phyloP scores from a whole-genome alignment of 441 rosid species.

The Populus hybrid region DNA sequence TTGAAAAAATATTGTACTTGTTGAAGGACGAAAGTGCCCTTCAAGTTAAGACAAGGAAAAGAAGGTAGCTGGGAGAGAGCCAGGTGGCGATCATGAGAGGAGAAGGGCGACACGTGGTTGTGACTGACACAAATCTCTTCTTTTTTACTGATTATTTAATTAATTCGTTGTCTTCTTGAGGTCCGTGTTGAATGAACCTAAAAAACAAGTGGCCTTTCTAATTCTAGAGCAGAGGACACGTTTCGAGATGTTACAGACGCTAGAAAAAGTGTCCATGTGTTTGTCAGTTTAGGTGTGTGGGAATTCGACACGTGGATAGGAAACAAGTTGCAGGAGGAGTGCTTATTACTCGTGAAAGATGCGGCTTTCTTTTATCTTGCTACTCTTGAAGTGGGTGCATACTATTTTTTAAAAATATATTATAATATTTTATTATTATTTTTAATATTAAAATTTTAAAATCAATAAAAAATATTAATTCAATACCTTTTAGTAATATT shows the following conservation, averaged over 20 bases:
- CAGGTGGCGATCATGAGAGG: constrained; percentile 65
- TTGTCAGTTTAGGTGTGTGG: constrained; percentile 2
- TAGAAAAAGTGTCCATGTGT: constrained; percentile 28
- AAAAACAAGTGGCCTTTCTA: constrained; percentile 19
- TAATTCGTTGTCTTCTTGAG: constrained; percentile 19
- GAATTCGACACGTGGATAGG: constrained; percentile 25
- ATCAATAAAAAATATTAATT: no score
- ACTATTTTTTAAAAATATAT: no score
- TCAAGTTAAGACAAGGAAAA: neutral
- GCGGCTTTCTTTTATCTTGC: constrained; percentile 17
- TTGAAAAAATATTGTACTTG: neutral
- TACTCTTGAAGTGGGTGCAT: no score
- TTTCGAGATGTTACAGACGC: constrained; percentile 11
- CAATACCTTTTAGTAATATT: no score
- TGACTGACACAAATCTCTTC: constrained; percentile 27
- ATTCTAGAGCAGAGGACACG: constrained; percentile 23
- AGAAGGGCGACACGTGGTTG: constrained; percentile 60
- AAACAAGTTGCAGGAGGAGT: neutral
- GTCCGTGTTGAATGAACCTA: constrained; percentile 7
- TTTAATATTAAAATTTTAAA: no score
- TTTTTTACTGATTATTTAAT: neutral
- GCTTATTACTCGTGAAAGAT: neutral
- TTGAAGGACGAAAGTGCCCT: constrained; percentile 30
- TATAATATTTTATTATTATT: no score
- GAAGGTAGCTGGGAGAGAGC: constrained; percentile 32